Base-by-base conservation (phyloP, 2,329 filamentous ascomycete species). In the Sclerotinia sclerotiorum region DNA sequence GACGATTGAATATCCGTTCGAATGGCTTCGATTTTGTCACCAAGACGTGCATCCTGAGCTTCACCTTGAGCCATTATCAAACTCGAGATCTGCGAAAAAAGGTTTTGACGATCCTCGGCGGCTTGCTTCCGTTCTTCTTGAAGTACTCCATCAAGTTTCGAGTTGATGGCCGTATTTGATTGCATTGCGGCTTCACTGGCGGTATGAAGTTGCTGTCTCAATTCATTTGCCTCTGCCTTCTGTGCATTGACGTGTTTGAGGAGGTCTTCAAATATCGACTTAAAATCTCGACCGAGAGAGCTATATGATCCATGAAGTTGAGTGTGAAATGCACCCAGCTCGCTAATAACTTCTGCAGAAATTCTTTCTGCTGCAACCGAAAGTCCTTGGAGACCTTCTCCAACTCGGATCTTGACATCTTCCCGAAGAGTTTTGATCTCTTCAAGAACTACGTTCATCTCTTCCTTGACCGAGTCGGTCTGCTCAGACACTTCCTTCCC, bases 381-480 rank as follows among this genome's bases (percentile, higher is more conserved):
- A 29, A 98, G 87, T 35, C 92, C 89, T 74, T 92, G 89, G 55
- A 98, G 83, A 11, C 94, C 94, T 76, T 93, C 89, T 2, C 92
- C 92, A 60, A 98, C 92, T 70, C 90, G 90, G 61, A 86, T 83
- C 82, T 97, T 97, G 64, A 98, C 92, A 65, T 92, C 89, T 77
- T 97, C 91, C 29, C 94, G 88, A 32, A 98, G 84, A n/a, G 87
- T 88, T 77, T 94, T 94, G 78, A 98, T 97, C 77, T 97, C 94
- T 75, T 95, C 92, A 13, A 99, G 84, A 1, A 97, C 90, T n/a
- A 87, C 83, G 74, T 97, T 94, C 91, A 97, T 93, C 68, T 94
- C 90, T 60, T 94, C 88, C 75, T 90, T 92, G 3, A 93, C 90
- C 70, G 84, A 83, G 32, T 85, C 82, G 68, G 88, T 90, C 74